Evolutionary conservation across 2,329 filamentous ascomycete species (phyloP).

Genomic region (Trichoderma simmonsii): DNA sequence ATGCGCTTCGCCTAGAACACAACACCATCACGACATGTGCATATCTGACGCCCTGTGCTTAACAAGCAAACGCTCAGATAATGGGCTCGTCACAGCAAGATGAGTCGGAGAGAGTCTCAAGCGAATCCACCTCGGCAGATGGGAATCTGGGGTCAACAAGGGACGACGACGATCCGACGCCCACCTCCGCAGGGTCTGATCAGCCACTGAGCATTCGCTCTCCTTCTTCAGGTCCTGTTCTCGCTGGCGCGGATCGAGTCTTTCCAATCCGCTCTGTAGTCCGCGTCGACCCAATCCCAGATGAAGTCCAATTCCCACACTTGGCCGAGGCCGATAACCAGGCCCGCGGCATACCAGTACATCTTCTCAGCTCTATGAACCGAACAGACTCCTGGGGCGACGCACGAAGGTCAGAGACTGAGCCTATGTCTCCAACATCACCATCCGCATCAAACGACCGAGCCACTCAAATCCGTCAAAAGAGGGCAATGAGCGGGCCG

Average conservation of each 20-base stretch:
- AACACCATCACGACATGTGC: background rate
- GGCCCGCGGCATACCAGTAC: conserved; percentile 30
- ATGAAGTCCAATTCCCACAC: conserved; percentile 40
- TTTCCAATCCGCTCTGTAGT: conserved; percentile 81
- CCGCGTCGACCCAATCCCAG: conserved; percentile 58
- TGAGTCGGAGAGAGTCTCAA: background rate
- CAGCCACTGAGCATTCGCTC: conserved; percentile 6
- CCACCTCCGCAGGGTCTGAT: background rate
- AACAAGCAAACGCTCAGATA: background rate
- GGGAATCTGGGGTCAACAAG: background rate
- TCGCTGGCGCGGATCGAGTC: conserved; percentile 55
- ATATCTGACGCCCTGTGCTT: background rate
- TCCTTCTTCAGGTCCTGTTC: conserved; percentile 34
- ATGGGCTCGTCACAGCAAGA: conserved; percentile 7
- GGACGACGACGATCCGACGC: background rate
- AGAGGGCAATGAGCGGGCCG: conserved; percentile 37
- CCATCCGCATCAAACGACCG: conserved; percentile 24
- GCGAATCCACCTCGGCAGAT: background rate
- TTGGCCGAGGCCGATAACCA: conserved; percentile 32
- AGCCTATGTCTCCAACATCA: conserved; percentile 25
- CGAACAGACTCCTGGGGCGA: conserved; percentile 31
- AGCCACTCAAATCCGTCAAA: conserved; percentile 28
- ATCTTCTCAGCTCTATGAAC: conserved; percentile 29
- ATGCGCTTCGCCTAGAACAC: background rate
- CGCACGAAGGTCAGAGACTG: conserved; percentile 27